phyloP scores from a whole-genome alignment of 108 stramenopile genomes.

The Schizochytrium sp. region DNA sequence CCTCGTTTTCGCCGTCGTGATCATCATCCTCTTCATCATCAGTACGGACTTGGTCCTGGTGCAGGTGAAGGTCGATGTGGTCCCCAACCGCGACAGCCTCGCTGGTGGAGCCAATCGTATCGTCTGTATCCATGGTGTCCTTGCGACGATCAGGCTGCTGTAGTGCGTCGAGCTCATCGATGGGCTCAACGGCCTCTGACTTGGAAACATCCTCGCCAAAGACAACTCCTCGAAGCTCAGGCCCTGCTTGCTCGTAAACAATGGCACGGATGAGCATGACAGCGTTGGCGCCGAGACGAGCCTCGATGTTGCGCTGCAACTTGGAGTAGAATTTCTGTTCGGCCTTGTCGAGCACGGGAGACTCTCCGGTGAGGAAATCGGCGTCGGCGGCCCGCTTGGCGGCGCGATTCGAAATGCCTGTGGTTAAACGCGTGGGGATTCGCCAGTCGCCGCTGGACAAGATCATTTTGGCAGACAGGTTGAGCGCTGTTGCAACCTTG shows the following conservation, averaged over 20 bases:
- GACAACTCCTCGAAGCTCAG: neutral
- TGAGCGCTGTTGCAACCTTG: neutral
- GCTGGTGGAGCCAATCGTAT: neutral
- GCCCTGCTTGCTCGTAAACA: neutral
- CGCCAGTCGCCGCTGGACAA: neutral
- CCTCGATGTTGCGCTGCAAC: neutral
- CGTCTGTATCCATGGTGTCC: no score
- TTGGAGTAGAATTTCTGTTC: neutral
- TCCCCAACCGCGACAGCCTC: slow-evolving; percentile 56
- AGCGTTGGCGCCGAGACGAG: neutral
- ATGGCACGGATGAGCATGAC: neutral
- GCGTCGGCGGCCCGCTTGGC: neutral
- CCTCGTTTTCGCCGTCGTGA: neutral
- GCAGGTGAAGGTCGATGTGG: neutral
- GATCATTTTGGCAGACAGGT: neutral
- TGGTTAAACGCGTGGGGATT: neutral
- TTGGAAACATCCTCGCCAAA: neutral
- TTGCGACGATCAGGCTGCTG: neutral
- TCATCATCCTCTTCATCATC: neutral
- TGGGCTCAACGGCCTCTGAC: neutral
- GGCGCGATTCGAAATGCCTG: neutral
- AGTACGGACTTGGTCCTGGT: no score
- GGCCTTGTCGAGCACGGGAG: neutral
- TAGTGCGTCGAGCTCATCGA: neutral
- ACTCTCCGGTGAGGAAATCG: neutral